phyloP scores from a whole-genome alignment of 208 protist genomes.

The Trypanosoma brucei region DNA sequence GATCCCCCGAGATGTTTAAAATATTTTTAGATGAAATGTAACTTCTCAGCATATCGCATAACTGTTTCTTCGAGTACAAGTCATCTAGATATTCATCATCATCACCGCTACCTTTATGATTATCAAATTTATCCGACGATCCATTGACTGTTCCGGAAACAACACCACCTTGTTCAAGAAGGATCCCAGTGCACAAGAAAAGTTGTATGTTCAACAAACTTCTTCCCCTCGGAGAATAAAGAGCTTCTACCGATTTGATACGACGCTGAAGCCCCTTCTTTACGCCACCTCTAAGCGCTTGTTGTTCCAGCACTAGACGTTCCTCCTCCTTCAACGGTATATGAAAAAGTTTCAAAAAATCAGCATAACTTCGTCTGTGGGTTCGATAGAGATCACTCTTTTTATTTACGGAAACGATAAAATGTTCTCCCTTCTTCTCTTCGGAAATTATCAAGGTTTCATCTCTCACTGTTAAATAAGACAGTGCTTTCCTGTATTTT shows the following conservation, averaged over 20 bases:
- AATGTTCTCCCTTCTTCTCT: conserved; percentile 36
- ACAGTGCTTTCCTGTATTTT: conserved; percentile 59
- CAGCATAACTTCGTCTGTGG: conserved; percentile 30
- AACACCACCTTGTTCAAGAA: conserved; percentile 1
- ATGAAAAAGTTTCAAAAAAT: conserved; percentile 41
- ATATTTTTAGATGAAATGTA: conserved; percentile 39
- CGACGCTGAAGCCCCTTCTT: conserved; percentile 37
- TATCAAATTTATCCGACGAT: background rate
- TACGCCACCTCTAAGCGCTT: conserved; percentile 23
- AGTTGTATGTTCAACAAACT: conserved; percentile 10
- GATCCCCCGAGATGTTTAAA: conserved; percentile 6
- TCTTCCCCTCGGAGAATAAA: conserved; percentile 16
- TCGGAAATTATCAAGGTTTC: conserved; percentile 51
- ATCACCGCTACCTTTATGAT: background rate
- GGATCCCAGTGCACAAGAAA: conserved; percentile 20
- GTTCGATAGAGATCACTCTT: conserved; percentile 31
- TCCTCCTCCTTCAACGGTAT: conserved; percentile 38
- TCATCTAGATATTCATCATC: conserved; percentile 31
- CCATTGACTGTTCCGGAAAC: background rate
- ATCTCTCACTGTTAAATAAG: conserved; percentile 31
- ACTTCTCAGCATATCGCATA: conserved; percentile 42
- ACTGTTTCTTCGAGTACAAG: conserved; percentile 34
- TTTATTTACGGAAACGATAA: conserved; percentile 40
- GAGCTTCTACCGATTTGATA: conserved; percentile 38
- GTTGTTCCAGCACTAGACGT: conserved; percentile 24